Conservation (phyloP, 345 rosid species). For the Odontarrhena argentea region DNA sequence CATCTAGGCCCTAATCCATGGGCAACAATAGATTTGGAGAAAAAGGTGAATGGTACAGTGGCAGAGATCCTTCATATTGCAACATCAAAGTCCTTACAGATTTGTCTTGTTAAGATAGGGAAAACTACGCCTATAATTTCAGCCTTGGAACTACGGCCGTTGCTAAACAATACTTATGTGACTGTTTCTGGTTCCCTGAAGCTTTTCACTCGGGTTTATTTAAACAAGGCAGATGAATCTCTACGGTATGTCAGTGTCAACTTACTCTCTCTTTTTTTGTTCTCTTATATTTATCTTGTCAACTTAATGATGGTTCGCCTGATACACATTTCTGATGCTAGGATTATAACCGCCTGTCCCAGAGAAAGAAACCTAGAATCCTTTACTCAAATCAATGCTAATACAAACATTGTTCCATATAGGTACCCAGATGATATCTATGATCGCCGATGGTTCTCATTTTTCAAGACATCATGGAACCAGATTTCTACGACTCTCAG, state of each 20-base stretch:
- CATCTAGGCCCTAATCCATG: constrained; percentile 50
- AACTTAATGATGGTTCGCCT: no score
- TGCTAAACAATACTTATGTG: constrained; percentile 17
- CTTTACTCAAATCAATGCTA: no score
- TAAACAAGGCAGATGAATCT: background rate
- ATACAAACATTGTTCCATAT: no score
- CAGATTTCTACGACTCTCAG: background rate
- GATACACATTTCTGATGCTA: no score
- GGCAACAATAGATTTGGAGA: constrained; percentile 28
- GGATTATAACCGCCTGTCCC: no score
- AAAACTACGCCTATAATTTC: no score
- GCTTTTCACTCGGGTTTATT: background rate
- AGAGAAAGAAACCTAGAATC: no score
- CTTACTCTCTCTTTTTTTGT: no score
- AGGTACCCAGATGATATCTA: constrained; percentile 46
- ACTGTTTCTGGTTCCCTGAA: constrained; percentile 30
- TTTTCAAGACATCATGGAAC: background rate
- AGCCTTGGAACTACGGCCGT: constrained; percentile 50
- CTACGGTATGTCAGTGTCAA: constrained; percentile 9
- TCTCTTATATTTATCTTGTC: no score
- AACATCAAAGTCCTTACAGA: no score
- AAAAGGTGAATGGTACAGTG: background rate
- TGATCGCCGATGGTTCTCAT: constrained; percentile 43
- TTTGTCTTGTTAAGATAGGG: no score
- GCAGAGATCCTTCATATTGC: constrained; percentile 43